Base-by-base conservation (phyloP, 1,284 basidiomycete genomes). In the Trametes hirsuta region DNA sequence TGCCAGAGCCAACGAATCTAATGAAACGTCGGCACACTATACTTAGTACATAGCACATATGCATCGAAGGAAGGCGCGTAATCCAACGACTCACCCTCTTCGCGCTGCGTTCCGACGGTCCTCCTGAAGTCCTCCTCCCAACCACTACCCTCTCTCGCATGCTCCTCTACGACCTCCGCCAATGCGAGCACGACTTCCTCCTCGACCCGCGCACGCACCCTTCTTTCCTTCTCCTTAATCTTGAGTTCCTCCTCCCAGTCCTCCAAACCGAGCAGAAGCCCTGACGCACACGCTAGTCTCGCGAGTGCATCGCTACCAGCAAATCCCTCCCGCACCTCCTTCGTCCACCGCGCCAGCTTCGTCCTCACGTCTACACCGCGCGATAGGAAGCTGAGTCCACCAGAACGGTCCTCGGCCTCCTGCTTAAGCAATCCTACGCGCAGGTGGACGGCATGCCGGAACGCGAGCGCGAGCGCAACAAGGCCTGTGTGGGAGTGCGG, bases 101-200 rank as follows among this genome's bases (percentile, higher is more conserved):
- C 68, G 67, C 74, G 75, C 63, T 82, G 77, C 5, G 76, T 75
- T 15, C 75, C 74, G 21, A 59, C 44, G 4, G 51, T 45, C 35
- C 81, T 79, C 54, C 79, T 78, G 68, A 90, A 91, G 67, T 91
- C 88, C 48, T 75, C 80, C 68, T 86, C 84, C 90, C 90, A 91
- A 36, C 80, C 82, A 39, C 74, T 74, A 22, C 68, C 62, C 47
- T 67, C 68, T 53, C 71, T 69, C 21, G 72, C 74, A 63, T 86
- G 84, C n/a, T 79, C 70, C 64, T 91, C 89, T 71, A 90, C 82
- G 8, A 85, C 80, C 69, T 91, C 89, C 8, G 90, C 90, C 36
- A 90, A 76, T 4, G 86, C 82, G 35, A 92, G 76, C 15, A 91
- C 77, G 25, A 85, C 70, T 68, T 88, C 85, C 58, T 88, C 82